Conservation (phyloP, 495 filamentous ascomycete species). For the Neurospora sp. region DNA sequence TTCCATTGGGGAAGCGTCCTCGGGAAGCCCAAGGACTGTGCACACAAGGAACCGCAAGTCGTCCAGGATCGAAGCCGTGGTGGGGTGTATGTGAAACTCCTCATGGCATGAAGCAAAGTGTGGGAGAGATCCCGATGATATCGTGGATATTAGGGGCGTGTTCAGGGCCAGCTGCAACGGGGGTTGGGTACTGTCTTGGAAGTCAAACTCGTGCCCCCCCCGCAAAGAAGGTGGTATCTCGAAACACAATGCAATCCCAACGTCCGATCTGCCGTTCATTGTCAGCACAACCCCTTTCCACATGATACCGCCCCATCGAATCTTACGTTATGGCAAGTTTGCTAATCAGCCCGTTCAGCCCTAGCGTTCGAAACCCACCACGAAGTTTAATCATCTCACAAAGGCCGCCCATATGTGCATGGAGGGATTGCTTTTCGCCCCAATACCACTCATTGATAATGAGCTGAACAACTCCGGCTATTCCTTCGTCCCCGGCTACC, state of each 20-base stretch:
- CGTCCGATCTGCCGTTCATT: constrained; percentile 17
- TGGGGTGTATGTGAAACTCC: constrained; percentile 19
- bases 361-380: constrained; percentile 26
- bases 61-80: constrained; percentile 28
- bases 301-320: not conserved
- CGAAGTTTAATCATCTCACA: constrained; percentile 25
- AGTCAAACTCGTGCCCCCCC: constrained; percentile 19
- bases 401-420: constrained; percentile 23
- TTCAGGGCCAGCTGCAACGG: constrained; percentile 26
- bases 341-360: constrained; percentile 26
- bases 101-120: constrained; percentile 20
- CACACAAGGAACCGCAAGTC: constrained; percentile 27
- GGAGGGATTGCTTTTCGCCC: constrained; percentile 22
- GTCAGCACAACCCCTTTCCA: constrained; percentile 1
- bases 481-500: constrained; percentile 25
- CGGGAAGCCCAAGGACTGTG: constrained; percentile 21
- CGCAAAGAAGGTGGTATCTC: constrained; percentile 20
- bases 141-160: constrained; percentile 21
- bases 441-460: constrained; percentile 31
- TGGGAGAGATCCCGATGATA: constrained; percentile 5
- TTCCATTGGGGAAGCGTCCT: constrained; percentile 16
- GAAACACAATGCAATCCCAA: constrained; percentile 24
- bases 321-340: constrained; percentile 30
- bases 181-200: constrained; percentile 17
- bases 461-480: constrained; percentile 27